These are phyloP conservation scores for Endothia cerciana DNA, from an alignment of 2,329 filamentous ascomycete genomes.

Conservation along the genomic window DNA sequence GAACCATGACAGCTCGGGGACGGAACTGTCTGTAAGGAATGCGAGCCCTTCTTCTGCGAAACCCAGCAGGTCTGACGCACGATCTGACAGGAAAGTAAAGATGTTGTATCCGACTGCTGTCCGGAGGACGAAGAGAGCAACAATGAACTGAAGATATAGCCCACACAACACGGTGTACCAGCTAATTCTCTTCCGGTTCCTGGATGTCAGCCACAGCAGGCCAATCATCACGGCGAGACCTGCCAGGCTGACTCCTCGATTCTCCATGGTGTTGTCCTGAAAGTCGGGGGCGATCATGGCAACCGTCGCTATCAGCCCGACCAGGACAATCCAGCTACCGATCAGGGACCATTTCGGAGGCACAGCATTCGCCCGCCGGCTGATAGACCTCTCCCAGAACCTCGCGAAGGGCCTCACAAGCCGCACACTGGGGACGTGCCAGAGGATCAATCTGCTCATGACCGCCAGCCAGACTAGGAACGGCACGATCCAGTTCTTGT, in stretches of 20 bases:
- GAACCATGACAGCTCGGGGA: constrained; percentile 63
- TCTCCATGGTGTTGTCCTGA: constrained; percentile 75
- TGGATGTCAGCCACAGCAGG: constrained; percentile 71
- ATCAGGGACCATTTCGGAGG: constrained; percentile 69
- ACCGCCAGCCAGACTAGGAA: constrained; percentile 81
- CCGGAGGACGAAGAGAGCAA: constrained; percentile 85
- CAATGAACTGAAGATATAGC: constrained; percentile 85
- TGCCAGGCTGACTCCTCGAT: constrained; percentile 80
- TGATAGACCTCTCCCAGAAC: constrained; percentile 68
- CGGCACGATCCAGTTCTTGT: constrained; percentile 80
- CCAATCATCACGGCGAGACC: constrained; percentile 74
- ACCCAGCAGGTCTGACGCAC: constrained; percentile 74
- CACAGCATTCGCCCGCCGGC: constrained; percentile 62
- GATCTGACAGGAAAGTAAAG: constrained; percentile 82
- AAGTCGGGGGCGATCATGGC: constrained; percentile 74
- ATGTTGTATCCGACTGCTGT: constrained; percentile 84
- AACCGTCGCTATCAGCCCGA: constrained; percentile 76
- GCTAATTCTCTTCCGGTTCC: constrained; percentile 63
- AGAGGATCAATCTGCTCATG: constrained; percentile 72
- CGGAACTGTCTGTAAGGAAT: constrained; percentile 66
- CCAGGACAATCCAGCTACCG: constrained; percentile 63
- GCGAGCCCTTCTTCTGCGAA: constrained; percentile 74
- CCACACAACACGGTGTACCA: constrained; percentile 87
- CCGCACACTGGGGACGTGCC: constrained; percentile 70
- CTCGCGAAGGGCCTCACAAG: constrained; percentile 69